Evolutionary conservation across 352 stramenopile genomes (phyloP).

Genomic region (Globisporangium cylindrosporum): DNA sequence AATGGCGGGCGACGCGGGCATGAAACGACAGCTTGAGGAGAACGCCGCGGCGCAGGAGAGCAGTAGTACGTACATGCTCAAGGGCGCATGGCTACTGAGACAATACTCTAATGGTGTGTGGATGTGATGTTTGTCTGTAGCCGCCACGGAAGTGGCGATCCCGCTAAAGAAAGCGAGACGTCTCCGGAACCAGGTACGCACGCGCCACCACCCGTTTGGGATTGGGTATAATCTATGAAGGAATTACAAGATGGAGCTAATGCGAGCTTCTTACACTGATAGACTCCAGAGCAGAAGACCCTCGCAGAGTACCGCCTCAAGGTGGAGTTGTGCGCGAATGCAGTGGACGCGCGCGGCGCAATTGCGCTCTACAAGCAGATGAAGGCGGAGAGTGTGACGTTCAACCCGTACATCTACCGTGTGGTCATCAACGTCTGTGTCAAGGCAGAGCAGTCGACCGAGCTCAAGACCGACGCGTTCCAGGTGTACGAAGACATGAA

Average conservation of each 20-base stretch:
- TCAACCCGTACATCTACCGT: constrained; percentile 46
- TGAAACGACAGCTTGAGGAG: constrained; percentile 13
- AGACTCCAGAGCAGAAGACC: constrained; percentile 45
- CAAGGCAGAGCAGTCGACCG: constrained; percentile 33
- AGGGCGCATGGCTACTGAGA: too few species aligned
- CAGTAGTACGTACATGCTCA: not conserved
- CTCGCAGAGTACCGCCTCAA: constrained; percentile 37
- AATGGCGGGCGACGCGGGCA: constrained; percentile 3
- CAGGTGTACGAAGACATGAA: constrained; percentile 72
- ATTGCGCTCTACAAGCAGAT: constrained; percentile 56
- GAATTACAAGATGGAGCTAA: not conserved
- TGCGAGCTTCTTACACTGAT: not conserved
- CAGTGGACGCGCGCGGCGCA: constrained; percentile 34
- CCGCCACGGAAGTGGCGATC: constrained; percentile 11
- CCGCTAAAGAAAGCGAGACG: constrained; percentile 41
- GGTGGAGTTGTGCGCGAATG: constrained; percentile 41
- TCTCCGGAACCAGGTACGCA: constrained; percentile 45
- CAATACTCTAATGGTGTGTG: not conserved
- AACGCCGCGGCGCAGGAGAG: not conserved
- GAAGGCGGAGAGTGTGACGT: constrained; percentile 32
- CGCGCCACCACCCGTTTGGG: constrained; percentile 2
- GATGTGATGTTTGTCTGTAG: not conserved
- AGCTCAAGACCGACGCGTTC: constrained; percentile 42
- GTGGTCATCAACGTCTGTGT: constrained; percentile 63
- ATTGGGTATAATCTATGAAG: not conserved